phyloP scores from a whole-genome alignment of 805 yeast species.

The Saccharomyces eubayanus region DNA sequence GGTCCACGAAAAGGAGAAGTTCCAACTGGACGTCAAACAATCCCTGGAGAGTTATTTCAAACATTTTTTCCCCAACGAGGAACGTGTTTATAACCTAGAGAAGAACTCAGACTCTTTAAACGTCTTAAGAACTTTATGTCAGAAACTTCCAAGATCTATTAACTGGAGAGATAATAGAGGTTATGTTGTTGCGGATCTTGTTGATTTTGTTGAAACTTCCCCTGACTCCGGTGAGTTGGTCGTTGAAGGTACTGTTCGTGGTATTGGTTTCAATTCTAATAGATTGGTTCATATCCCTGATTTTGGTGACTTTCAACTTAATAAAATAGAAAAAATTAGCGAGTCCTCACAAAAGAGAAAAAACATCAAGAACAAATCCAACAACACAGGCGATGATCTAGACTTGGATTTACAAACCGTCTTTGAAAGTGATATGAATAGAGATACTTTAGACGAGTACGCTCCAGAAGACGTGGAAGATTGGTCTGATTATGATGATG shows the following conservation, averaged over 20 bases:
- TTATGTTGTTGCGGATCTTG: slow-evolving; percentile 67
- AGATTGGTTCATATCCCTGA: slow-evolving; percentile 82
- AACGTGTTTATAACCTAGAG: slow-evolving; percentile 67
- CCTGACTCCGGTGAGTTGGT: slow-evolving; percentile 35
- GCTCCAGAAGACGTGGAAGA: slow-evolving; percentile 49
- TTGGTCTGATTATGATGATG: slow-evolving; percentile 29
- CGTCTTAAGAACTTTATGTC: slow-evolving; percentile 69
- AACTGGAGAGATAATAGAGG: slow-evolving; percentile 94
- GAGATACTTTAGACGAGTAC: slow-evolving; percentile 53
- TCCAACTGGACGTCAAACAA: slow-evolving; percentile 60
- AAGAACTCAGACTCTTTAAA: slow-evolving; percentile 59
- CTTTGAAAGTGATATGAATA: slow-evolving; percentile 35
- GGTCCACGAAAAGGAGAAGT: slow-evolving; percentile 63
- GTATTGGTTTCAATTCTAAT: slow-evolving; percentile 71
- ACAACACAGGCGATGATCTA: slow-evolving; percentile 14
- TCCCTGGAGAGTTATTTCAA: slow-evolving; percentile 58
- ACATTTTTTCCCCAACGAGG: slow-evolving; percentile 76
- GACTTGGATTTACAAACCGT: slow-evolving; percentile 13
- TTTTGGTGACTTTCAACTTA: slow-evolving; percentile 78
- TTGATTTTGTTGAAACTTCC: slow-evolving; percentile 29
- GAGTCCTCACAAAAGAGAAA: slow-evolving; percentile 26
- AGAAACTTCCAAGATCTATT: slow-evolving; percentile 75
- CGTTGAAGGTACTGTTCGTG: slow-evolving; percentile 81
- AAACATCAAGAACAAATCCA: not conserved
- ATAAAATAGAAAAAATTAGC: slow-evolving; percentile 47